Evolutionary conservation across 495 filamentous ascomycete genomes (phyloP), one percentile per base, ranked within the genome.

Genomic region (Podospora sp.): DNA sequence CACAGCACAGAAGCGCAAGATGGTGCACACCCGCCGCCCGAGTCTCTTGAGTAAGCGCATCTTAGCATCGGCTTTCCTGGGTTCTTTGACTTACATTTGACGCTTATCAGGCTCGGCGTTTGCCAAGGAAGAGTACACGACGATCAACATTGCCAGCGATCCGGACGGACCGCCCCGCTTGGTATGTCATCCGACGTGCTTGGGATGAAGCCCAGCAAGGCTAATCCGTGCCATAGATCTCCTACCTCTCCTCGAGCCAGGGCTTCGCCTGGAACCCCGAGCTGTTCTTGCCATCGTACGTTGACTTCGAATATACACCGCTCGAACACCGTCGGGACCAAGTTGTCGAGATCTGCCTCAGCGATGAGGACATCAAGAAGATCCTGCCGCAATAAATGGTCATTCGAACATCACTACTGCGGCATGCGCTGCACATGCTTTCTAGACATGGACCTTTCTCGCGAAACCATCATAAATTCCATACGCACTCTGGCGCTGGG

Each of bases 261-360:
- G 89, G 89, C 55, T 91, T 89, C 71, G 84, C 87, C 21, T 91
- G 89, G 89, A 91, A 90, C 75, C 88, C 88, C 75, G 85, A 87
- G 69, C 82, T 86, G 70, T 87, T 87, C 73, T 76, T 87, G 2
- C 84, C 85, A 0, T 86, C 85, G 7, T 86, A 85, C 57, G 77
- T 86, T 66, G 83, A 87, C 69, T 80, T 77, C 76, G 83, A 86
- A 52, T 87, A 86, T 68, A 78, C 82, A 50, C 83, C 82, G 12
- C 82, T 91, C 71, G 88, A 90, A 73, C 83, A 85, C 72, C 86
- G 84, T 68, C 86, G 83, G 68, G 89, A 91, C 35, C 88, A 88
- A 0, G 86, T 91, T 20, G 79, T 88, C 75, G 89, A 91, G 68
- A 91, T 91, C 62, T 71, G 80, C 65, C 78, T 91, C 40, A 89